These are phyloP conservation scores for Puccinia polysora DNA, from an alignment of 1,284 basidiomycete genomes.

Conservation along the genomic window DNA sequence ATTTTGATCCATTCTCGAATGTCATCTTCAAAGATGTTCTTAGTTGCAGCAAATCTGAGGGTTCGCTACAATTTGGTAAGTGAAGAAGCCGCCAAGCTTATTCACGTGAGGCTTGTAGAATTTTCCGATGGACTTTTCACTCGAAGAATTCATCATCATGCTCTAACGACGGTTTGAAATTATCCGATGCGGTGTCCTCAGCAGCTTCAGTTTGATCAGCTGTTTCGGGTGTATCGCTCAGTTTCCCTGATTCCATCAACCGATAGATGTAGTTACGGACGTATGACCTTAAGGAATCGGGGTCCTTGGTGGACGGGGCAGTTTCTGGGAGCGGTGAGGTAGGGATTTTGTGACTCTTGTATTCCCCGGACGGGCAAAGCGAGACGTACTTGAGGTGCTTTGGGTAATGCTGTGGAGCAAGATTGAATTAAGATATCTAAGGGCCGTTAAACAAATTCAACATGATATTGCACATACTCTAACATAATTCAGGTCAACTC, in stretches of 20 bases:
- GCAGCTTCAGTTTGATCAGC: not conserved
- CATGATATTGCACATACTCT: slow-evolving; percentile 12
- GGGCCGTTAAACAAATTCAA: not conserved
- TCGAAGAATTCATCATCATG: slow-evolving; percentile 21
- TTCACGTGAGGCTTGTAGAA: too few relatives aligned
- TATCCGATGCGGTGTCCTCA: not conserved
- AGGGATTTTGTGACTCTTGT: slow-evolving; percentile 15
- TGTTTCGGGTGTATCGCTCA: slow-evolving; percentile 16
- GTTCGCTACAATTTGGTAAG: too few relatives aligned
- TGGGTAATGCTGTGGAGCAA: slow-evolving; percentile 24
- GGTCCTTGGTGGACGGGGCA: slow-evolving; percentile 31
- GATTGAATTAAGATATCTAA: not conserved
- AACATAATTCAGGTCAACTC: slow-evolving; percentile 40
- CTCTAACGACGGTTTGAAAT: not conserved
- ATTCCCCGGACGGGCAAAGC: slow-evolving; percentile 35
- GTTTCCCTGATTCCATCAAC: slow-evolving; percentile 22
- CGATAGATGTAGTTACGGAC: slow-evolving; percentile 23
- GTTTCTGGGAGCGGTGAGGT: slow-evolving; percentile 4
- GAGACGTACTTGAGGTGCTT: slow-evolving; percentile 43
- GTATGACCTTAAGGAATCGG: slow-evolving; percentile 28
- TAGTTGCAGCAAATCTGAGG: too few relatives aligned
- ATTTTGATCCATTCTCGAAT: too few relatives aligned
- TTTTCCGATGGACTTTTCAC: slow-evolving; percentile 4
- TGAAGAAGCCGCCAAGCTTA: too few relatives aligned
- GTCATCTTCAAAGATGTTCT: too few relatives aligned